Conservation (phyloP, 805 yeast species). For the Schwanniomyces vanrijiae region DNA sequence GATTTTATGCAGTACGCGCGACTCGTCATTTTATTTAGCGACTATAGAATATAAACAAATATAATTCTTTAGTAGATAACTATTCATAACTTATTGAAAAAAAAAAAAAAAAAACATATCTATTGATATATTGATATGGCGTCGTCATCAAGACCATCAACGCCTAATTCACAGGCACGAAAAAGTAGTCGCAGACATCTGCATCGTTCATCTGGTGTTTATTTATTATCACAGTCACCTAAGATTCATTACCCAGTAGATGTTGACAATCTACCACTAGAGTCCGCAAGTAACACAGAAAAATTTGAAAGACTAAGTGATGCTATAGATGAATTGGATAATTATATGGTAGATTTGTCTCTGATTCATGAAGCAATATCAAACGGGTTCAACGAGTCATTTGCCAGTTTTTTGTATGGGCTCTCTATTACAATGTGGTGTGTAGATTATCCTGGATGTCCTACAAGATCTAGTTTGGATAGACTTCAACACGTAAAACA, state of each 20-base stretch:
- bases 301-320: slow-evolving; percentile 48
- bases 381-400: slow-evolving; percentile 68
- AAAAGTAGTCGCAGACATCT: slow-evolving; percentile 19
- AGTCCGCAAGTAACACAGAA: slow-evolving; percentile 36
- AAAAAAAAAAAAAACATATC: neutral
- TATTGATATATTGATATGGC: slow-evolving; percentile 1
- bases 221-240: slow-evolving; percentile 40
- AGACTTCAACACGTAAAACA: slow-evolving; percentile 22
- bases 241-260: slow-evolving; percentile 46
- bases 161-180: slow-evolving; percentile 18
- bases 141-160: slow-evolving; percentile 21
- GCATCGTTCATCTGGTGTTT: slow-evolving; percentile 38
- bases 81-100: neutral
- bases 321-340: slow-evolving; percentile 54
- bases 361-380: slow-evolving; percentile 61
- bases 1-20: slow-evolving; percentile 2
- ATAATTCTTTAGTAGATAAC: neutral
- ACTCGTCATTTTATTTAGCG: neutral
- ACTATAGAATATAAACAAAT: neutral
- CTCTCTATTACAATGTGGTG: slow-evolving; percentile 86
- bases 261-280: slow-evolving; percentile 40
- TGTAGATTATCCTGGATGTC: slow-evolving; percentile 60
- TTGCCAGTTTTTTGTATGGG: slow-evolving; percentile 77
- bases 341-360: slow-evolving; percentile 57
- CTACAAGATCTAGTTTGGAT: slow-evolving; percentile 34